These are phyloP conservation scores for Candida tallmaniae DNA, from an alignment of 805 yeast species.

Conservation along the genomic window DNA sequence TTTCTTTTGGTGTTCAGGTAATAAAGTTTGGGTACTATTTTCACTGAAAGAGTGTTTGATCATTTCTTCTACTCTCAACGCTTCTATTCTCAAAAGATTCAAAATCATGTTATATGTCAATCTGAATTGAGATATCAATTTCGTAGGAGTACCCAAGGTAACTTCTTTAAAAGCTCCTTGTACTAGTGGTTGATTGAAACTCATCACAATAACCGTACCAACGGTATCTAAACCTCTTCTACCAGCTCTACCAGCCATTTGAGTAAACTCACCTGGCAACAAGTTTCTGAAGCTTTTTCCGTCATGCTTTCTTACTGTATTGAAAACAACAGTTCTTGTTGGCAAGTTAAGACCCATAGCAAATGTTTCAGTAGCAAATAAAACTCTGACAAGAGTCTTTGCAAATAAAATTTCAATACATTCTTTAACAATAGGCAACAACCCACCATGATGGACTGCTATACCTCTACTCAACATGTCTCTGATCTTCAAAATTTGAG, in stretches of 20 bases:
- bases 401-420: slow-evolving; percentile 90
- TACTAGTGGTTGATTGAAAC: slow-evolving; percentile 62
- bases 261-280: slow-evolving; percentile 95
- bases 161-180: slow-evolving; percentile 67
- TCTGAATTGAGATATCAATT: slow-evolving; percentile 86
- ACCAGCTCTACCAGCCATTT: slow-evolving; percentile 99
- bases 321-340: slow-evolving; percentile 91
- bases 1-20: slow-evolving; percentile 79
- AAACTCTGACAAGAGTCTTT: slow-evolving; percentile 76
- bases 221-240: slow-evolving; percentile 73
- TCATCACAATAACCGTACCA: slow-evolving; percentile 93
- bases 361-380: slow-evolving; percentile 97
- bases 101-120: slow-evolving; percentile 94
- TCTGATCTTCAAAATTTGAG: slow-evolving; percentile 81
- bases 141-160: slow-evolving; percentile 85
- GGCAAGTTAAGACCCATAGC: slow-evolving; percentile 98
- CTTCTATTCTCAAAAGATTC: slow-evolving; percentile 87
- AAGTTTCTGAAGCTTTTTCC: slow-evolving; percentile 78
- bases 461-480: slow-evolving; percentile 86
- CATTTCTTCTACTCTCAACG: slow-evolving; percentile 96
- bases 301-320: slow-evolving; percentile 83
- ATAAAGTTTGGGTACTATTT: slow-evolving; percentile 74
- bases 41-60: slow-evolving; percentile 94
- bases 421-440: slow-evolving; percentile 89
- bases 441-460: slow-evolving; percentile 94